Base-by-base conservation (phyloP, 345 rosid genomes). In the Raphanus raphanistrum region DNA sequence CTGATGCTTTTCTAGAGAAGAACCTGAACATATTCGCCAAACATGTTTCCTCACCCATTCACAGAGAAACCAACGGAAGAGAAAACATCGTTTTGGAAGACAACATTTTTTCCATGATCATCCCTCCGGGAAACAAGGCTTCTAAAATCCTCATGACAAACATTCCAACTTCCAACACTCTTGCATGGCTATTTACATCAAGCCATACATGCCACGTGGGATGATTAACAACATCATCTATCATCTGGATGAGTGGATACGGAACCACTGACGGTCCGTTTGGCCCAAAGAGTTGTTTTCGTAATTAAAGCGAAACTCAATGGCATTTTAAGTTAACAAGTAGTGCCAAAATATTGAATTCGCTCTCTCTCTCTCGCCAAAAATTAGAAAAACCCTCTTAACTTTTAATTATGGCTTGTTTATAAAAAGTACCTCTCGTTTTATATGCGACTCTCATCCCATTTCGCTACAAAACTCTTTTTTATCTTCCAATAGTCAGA, bases 341-440 rank as follows among this genome's bases (percentile, higher is more conserved):
- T 63, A 38, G 38, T 68, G 63, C 70, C 75, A 76, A 76, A n/a
- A 76, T 45, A 62, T 70, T 70, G 75, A 67, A 70, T 76, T 76
- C 74, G 32, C 54, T 61, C 63, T 50, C 54, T 61, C 63, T 50
- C 63, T 62, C 63, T 7, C 27, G 2, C 33, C 25, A 63, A 70
- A 76, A 63, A 35, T n/a, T 33, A n/a, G 60, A 5, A 6, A 32
- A 32, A 48, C 12, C 29, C 29, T 15, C 17, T 9, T 5, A 58
- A 32, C 11, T 57, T 57, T 45, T 35, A 35, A 35, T 7, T 35
- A 35, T 35, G 41, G 21, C 21, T 21, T 21, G 21, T 21, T 21
- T 21, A 21, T 21, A 21, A 21, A 21, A 21, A 21, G 21, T 21
- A 21, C 80, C 80, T 35, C 75, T 62, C 80, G 33, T 69, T 76